Evolutionary conservation across 2,329 filamentous ascomycete species (phyloP), one percentile per base, ranked within the genome.

Genomic region (Tolypocladium tundrense): DNA sequence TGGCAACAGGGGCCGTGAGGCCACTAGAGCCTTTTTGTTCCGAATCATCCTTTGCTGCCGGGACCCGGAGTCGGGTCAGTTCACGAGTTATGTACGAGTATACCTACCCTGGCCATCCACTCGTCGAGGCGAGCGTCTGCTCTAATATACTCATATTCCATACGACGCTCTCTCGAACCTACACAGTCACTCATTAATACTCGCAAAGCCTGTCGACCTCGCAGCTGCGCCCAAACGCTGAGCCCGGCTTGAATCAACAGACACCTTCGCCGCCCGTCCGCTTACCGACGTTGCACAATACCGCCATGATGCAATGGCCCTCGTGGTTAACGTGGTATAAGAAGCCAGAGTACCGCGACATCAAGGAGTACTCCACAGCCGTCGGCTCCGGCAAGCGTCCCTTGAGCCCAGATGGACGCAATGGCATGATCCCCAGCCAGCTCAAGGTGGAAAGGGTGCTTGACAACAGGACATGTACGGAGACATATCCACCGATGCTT

Each of bases 291-390:
- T 3, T 11, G 10, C 10, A 45, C 11, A 35, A 2, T 2, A 14
- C 21, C 1, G n/a, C 21, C 48, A 51, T 3, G 27, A 55, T 55
- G 53, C 31, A 40, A 27, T 55, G 39, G 53, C 68, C 64, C 4
- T 55, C 63, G 24, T 78, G 75, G 73, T 62, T 77, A 60, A 59
- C 65, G 52, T 79, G 76, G 77, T 79, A 79, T 66, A 78, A 77
- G 68, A 78, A 77, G 63, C 77, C 76, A 2, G 75, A 78, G 58
- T 79, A 77, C 63, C 69, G 75, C 31, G 75, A 79, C 60, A 74
- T 79, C 64, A 74, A 71, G 50, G 71, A 77, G 60, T 79, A 77
- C 61, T 72, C 76, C 31, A 69, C 64, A 40, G 68, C 65, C 39
- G 61, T 76, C 58, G 65, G 67, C 60, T 62, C 66, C 9, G 74